A percentile compares a stretch with the other conserved stretches of the same genome.
Conservation (phyloP, 2,329 filamentous ascomycete species). For the Plectosphaerella plurivora region DNA sequence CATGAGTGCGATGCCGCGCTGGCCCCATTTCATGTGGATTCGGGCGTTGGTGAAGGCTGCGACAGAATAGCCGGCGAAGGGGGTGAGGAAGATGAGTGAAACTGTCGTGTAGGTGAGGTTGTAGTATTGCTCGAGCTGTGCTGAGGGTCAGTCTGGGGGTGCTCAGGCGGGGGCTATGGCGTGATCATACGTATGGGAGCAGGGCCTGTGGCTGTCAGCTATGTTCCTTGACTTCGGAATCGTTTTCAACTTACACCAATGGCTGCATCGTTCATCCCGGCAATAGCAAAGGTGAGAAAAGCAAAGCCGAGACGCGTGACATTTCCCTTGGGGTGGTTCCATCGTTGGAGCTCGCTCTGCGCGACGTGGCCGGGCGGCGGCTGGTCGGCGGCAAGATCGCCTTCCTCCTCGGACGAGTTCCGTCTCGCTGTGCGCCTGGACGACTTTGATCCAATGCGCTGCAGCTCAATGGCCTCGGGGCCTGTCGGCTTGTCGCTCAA, state of each 20-base stretch:
- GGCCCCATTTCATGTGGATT: constrained; percentile 57
- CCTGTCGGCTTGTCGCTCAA: neutral
- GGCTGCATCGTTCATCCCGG: constrained; percentile 60
- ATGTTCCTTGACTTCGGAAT: neutral
- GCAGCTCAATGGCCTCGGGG: constrained; percentile 7
- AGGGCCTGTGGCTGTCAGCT: constrained; percentile 21
- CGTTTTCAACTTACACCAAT: constrained; percentile 41
- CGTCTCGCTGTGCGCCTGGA: neutral
- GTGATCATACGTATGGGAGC: constrained; percentile 28
- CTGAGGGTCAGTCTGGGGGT: neutral
- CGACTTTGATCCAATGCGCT: neutral
- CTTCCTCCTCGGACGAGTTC: constrained; percentile 4
- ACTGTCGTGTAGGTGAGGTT: constrained; percentile 54
- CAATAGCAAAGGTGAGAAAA: constrained; percentile 55
- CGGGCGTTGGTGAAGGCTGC: constrained; percentile 57
- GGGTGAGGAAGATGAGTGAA: constrained; percentile 60
- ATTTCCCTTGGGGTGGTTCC: constrained; percentile 30
- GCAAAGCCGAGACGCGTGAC: constrained; percentile 30
- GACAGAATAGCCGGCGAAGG: constrained; percentile 57
- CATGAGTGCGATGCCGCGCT: constrained; percentile 61
- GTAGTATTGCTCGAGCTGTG: constrained; percentile 57
- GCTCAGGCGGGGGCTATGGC: neutral
- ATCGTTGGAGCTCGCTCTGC: constrained; percentile 18
- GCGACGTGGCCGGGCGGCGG: constrained; percentile 3
- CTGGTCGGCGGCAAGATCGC: neutral